Percentiles rank a stretch among this genome's conserved stretches.
Conservation (phyloP, 208 protist genomes). For the Acanthamoeba royreba region DNA sequence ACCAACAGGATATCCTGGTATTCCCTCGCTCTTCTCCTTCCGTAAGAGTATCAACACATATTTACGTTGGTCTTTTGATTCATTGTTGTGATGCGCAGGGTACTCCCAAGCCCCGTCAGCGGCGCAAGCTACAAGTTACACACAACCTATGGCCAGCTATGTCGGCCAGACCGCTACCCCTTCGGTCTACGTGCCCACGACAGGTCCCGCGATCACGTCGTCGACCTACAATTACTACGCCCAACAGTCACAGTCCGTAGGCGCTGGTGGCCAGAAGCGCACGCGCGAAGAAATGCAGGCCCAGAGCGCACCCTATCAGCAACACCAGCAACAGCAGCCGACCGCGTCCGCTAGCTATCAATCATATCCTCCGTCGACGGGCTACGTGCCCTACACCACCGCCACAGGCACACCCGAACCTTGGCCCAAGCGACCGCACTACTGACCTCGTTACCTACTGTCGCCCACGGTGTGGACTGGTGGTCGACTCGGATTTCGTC, state of each 20-base stretch:
- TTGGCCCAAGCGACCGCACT: neutral
- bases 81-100: no score
- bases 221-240: neutral
- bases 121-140: no score
- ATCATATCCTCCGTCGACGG: neutral
- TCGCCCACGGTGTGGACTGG: no score
- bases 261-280: neutral
- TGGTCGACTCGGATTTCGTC: no score
- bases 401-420: neutral
- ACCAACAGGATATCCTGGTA: no score
- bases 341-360: neutral
- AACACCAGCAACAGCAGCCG: neutral
- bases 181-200: no score
- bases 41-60: no score
- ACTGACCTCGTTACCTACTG: neutral
- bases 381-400: neutral
- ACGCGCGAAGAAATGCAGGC: neutral
- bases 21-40: no score
- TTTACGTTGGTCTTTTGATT: no score
- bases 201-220: neutral
- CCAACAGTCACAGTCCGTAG: neutral
- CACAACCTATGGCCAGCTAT: no score
- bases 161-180: no score
- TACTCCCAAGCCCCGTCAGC: no score
- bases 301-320: neutral